Evolutionary conservation across 352 stramenopile species (phyloP).

Genomic region (Elongisporangium undulatum): DNA sequence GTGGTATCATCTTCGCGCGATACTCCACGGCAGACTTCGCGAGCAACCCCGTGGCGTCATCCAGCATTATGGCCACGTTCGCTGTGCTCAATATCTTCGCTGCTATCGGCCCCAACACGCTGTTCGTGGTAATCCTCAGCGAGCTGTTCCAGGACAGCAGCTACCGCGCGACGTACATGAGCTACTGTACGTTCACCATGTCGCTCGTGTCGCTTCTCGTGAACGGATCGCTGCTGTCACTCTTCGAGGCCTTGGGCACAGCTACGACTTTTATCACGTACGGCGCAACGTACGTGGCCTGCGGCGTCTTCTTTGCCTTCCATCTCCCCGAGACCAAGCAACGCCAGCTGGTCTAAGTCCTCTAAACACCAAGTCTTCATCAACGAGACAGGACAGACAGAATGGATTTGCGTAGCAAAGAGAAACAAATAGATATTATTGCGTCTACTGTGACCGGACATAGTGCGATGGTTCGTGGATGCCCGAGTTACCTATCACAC

Average conservation of each 20-base stretch:
- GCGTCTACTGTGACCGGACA: conserved; percentile 18
- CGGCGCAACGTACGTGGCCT: conserved; percentile 60
- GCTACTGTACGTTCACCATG: conserved; percentile 88
- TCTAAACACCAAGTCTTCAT: neutral
- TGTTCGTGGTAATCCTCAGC: conserved; percentile 84
- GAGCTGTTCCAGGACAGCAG: conserved; percentile 81
- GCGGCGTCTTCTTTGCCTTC: conserved; percentile 57
- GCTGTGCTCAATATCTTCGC: conserved; percentile 71
- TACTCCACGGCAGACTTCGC: conserved; percentile 66
- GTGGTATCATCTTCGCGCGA: conserved; percentile 57
- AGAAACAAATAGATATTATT: neutral
- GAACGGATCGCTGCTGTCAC: conserved; percentile 74
- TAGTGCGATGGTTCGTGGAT: conserved; percentile 15
- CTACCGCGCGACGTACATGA: conserved; percentile 83
- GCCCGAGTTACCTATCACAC: conserved; percentile 24
- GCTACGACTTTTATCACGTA: conserved; percentile 65
- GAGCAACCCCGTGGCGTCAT: conserved; percentile 30
- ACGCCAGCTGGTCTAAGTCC: conserved; percentile 52
- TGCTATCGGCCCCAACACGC: conserved; percentile 66
- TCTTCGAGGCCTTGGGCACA: conserved; percentile 68
- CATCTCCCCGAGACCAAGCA: conserved; percentile 81
- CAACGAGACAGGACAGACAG: neutral
- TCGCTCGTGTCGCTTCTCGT: conserved; percentile 81
- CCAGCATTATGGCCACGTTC: conserved; percentile 62
- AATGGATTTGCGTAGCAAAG: neutral